Base-by-base conservation (phyloP, 306 rosid genomes). In the Herpetospermum pedunculosum region DNA sequence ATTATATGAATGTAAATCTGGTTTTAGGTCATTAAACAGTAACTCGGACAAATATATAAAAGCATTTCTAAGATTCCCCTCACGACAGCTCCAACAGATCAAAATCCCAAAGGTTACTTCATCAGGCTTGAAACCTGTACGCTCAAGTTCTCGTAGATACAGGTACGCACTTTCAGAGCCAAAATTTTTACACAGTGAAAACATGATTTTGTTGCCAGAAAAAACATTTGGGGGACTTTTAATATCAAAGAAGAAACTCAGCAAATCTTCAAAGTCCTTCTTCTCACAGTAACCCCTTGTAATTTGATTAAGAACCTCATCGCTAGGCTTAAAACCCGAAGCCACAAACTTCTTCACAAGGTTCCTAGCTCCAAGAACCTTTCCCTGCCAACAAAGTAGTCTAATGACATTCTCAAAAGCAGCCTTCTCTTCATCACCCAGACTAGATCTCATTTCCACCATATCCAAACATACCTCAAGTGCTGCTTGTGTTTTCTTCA, bases 51-150 rank as follows among this genome's bases (percentile, higher is more conserved):
- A 34, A 76, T 84, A 89, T 70, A 81, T 47, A 49, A 91, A 83
- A 4, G 96, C 88, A 43, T 80, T 78, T 72, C 77, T 84, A 76
- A 91, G 82, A 71, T 88, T 84, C 72, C 82, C 86, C 75, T 86
- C 84, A 8, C 16, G 77, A 76, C 96, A 89, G 79, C 89, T 87
- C 98, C 96, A 91, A 71, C 94, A 82, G 59, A 94, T 94, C 77
- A 94, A 82, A 72, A 94, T 87, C 37, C 96, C 98, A 60, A 84
- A 88, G 72, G 96, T 91, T 76, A 84, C 78, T 86, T 88, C 96
- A 81, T 86, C 83, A 53, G 90, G 90, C 77, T 28, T 30, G 69
- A 91, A 91, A 73, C 96, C 91, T 32, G 87, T 55, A 73, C 62
- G 28, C 76, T 83, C 83, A 46, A 91, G 80, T 35, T 91, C 88